Evolutionary conservation across 345 rosid species (phyloP), one percentile per base, ranked within the genome.

Genomic region (Balakata baccata): DNA sequence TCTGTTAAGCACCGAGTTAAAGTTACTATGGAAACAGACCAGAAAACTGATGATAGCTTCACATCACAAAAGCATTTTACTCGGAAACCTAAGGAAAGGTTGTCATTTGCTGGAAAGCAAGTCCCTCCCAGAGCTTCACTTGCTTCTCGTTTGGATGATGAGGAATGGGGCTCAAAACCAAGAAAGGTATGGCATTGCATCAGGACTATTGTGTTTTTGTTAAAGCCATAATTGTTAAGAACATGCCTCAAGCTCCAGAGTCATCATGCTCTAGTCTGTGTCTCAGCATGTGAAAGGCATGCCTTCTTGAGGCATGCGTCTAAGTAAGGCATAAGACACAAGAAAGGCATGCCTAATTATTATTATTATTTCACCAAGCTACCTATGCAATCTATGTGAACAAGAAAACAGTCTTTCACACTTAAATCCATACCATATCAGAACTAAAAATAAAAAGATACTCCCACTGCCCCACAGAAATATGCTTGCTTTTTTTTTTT

Each of bases 1-100:
- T 84, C 90, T 72, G 88, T 82, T 75, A 88, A 89, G 82, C 88
- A 78, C 60, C 83, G 83, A 61, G 74, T 81, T 73, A 93, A 82
- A 81, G 86, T 87, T 69, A 83, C 78, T 25, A 83, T 77, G 86
- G 93, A 87, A 52, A 67, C 70, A 4, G 92, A 88, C 73, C 97
- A 84, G 76, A 93, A 85, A 81, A 84, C 90, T 12, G 96, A 91
- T 64, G 98, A 89, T 73, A 89, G 94, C 69, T 85, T 88, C 41
- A 86, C 89, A 46, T 87, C 96, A 39, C 89, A 81, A 71, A 79
- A 84, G 63, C 80, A 72, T 69, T 71, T 83, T 75, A 75, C 84
- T 41, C 83, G 64, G 37, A 90, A 81, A 76, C 86, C 80, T 38
- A 72, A 76, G 4, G 90, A 87, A 79, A 87, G 89, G 81, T 66